Evolutionary conservation across 495 filamentous ascomycete genomes (phyloP), one percentile per base, ranked within the genome.

Genomic region (Tetracladium marchalianum): DNA sequence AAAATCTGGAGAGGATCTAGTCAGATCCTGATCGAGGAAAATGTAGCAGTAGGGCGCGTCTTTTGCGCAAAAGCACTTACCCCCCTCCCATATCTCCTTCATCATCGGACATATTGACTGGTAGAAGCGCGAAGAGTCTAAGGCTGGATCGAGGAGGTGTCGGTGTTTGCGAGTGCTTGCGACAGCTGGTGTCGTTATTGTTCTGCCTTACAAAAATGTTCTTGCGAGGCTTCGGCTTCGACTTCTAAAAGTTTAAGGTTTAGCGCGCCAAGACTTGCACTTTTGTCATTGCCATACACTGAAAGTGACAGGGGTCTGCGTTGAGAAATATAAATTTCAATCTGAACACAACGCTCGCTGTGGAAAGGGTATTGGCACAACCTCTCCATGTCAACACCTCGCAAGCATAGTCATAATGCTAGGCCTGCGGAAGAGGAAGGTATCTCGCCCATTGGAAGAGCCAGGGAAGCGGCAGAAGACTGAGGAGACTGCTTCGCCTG

Each of bases 51-150:
- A 39, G 8, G 22, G 22, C 22, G 22, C 3, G 22, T 3, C n/a
- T n/a, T n/a, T 35, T 34, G 22, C 22, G 12, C 22, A 12, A 15
- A 27, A 12, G 8, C 12, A 44, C 57, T 49, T 38, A 57, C 55
- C 65, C 76, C 46, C 80, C 81, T 52, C 76, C 81, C 39, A 76
- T 74, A 56, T 84, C 75, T 48, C 80, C 82, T 43, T 81, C 88
- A 67, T 81, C 87, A 69, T 95, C 88, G 61, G 87, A 93, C 88
- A 95, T 94, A 31, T 52, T 77, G 65, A 31, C 22, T 27, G 22
- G 22, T 27, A 27, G 22, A 27, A 7, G 22, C 22, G 22, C 22
- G 22, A 27, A 27, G 22, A 27, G 22, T 27, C 22, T 27, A 7
- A 27, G 22, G 22, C 3, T 27, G 22, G 22, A 27, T 27, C 3